Evolutionary conservation across 176 grass and related monocot genomes (phyloP), one percentile per base, ranked within the genome.

Genomic region (Aegilops speltoides): DNA sequence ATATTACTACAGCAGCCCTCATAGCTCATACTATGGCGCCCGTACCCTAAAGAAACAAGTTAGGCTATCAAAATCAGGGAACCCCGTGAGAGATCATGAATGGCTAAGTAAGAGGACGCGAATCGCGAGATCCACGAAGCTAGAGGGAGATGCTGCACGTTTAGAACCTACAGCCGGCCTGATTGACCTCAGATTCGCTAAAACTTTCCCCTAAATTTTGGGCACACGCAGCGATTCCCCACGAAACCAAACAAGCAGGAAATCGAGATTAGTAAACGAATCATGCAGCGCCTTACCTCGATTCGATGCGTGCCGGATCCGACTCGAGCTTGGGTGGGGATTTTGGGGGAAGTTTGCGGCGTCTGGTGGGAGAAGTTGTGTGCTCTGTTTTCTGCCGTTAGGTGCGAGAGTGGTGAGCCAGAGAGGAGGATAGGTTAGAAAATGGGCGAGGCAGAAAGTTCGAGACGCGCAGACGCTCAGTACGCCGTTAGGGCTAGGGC

Each of bases 391-490:
- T 12, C 31, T 40, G 54, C 22, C 67, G 29, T 88, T 84, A 0
- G 87, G 72, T 66, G 65, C 31, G 73, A 22, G 61, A 14, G 22
- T 24, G 83, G 26, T 11, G 38, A 40, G 17, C 7, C 43, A 46
- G 43, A 1, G 43, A 46, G 43, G 13, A 3, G 11, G 3, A 8
- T 43, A 66, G 63, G 13, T 65, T 78, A 43, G 73, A 5, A 48
- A 56, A 32, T 86, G 6, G 29, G 56, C 22, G 85, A 48, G 7
- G 17, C 68, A n/a, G 86, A 91, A 84, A 77, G 69, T 81, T 91
- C 77, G 29, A 81, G 81, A 87, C 23, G 24, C 37, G 37, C 34
- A 62, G 80, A 87, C n/a, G 23, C 33, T 22, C 31, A 43, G 56
- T 59, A 59, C 56, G 43, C 73, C 73, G 43, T 76, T 31, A 76